Base-by-base conservation (phyloP, 495 filamentous ascomycete genomes). In the Staphylotrichum longicolle region DNA sequence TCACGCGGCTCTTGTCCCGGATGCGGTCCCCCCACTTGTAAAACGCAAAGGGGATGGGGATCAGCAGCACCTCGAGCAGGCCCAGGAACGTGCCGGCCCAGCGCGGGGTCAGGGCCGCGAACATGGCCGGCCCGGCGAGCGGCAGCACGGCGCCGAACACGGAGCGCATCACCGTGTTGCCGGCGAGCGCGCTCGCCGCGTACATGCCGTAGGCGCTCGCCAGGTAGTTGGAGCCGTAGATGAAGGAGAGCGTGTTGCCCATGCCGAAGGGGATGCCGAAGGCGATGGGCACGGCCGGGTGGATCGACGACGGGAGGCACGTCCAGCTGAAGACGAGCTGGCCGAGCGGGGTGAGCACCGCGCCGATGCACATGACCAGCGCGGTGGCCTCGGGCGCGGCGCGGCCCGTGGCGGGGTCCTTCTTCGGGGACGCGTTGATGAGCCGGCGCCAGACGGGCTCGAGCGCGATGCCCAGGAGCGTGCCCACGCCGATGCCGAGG, bases 271-370 rank as follows among this genome's bases (percentile, higher is more conserved):
- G 88, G 7, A 95, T 79, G 27, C 91, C 90, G 5, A 89, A 86
- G 5, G 89, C 72, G 64, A 94, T 86, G 15, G 90, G 88, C 52
- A 84, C 76, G 45, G 87, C 82, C 85, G 89, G 91, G 70, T 88
- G 91, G 39, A 92, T 90, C 4, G 83, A 80, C 0, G 78, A 77
- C 0, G 89, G 88, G 0, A 84, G 80, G 55, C 87, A 90, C 0
- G 91, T 96, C 90, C 89, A 93, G 33, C 85, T 83, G 67, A 96
- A 96, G 73, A 83, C 83, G 5, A 96, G 77, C 71, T 92, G 86
- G 53, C 89, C 90, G 40, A 88, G 74, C 0, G 91, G 87, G 0
- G 85, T 83, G 0, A 89, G 72, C 4, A 91, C 66, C 0, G 88
- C 79, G 12, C 86, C 89, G 48, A 93, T 79, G 62, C 82, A 87